Evolutionary conservation across 139 green algal genomes (phyloP), one percentile per base, ranked within the genome.

Genomic region (Chlamydomonas sp.): DNA sequence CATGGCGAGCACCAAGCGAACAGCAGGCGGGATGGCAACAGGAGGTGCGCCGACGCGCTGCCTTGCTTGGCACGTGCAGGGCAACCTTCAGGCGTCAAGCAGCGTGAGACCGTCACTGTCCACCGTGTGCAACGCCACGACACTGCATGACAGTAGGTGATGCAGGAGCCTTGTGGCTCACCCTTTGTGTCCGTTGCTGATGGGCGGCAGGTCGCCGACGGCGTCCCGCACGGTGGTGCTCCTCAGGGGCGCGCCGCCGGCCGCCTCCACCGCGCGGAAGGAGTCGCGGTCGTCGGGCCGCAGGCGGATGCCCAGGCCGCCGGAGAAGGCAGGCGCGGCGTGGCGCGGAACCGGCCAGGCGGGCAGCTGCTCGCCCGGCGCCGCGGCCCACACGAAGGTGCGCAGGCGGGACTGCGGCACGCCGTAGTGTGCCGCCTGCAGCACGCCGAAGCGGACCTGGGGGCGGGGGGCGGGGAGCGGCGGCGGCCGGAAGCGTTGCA

Each of bases 371-470:
- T 98, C 95, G 16, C 88, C 91, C 1, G 96, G 97, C 9, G 94
- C 94, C 6, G 95, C 96, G 0, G 94, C 97, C 95, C 94, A 98
- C 92, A 99, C 99, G 95, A 99, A 98, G 80, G 96, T 97, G 78
- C 97, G 92, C 92, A 98, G 98, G 88, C 97, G 94, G 1, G 93
- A 97, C 91, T 99, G 97, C 7, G 97, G 94, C 76, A 99, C 95
- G n/a, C 97, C 97, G 91, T 96, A 99, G 94, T 98, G 98, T 79
- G 95, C 97, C 4, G 97, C 97, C 81, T 99, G 98, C 9, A 99
- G 92, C 77, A 99, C 96, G 15, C 97, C 97, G 87, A 99, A 99
- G 76, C 97, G 94, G 9, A 99, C 97, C 96, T 98, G 92, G 7
- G 71, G 18, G 18, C 71, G 9, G 10, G 9, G 12, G 67, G 12